A percentile compares a stretch with the other conserved stretches of the same genome.
phyloP scores from a whole-genome alignment of 352 stramenopile genomes.

The Plasmopara halstedii region DNA sequence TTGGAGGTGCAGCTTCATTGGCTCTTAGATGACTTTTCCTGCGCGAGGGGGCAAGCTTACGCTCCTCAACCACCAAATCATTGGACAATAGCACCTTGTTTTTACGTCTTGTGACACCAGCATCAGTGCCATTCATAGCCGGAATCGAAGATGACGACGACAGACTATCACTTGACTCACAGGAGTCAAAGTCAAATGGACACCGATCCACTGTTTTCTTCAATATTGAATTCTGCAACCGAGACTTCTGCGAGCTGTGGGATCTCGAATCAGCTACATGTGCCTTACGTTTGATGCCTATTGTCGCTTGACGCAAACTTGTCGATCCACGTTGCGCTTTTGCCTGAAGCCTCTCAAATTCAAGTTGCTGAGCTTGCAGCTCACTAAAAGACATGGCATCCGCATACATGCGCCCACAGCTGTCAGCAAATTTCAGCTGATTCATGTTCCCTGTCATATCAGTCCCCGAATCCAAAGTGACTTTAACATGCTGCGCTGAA shows the following conservation, averaged over 20 bases:
- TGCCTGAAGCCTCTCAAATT: constrained; percentile 25
- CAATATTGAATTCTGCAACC: constrained; percentile 4
- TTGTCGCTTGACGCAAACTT: neutral
- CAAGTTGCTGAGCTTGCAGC: constrained; percentile 52
- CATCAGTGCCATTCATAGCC: neutral
- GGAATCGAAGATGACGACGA: constrained; percentile 12
- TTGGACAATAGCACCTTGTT: constrained; percentile 17
- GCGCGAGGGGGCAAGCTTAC: constrained; percentile 16
- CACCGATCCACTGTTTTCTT: constrained; percentile 21
- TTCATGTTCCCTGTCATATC: constrained; percentile 7
- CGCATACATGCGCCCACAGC: constrained; percentile 19
- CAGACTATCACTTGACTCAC: constrained; percentile 14
- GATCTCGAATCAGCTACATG: neutral
- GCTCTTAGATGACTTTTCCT: constrained; percentile 5
- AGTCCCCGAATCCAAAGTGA: constrained; percentile 4
- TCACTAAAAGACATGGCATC: constrained; percentile 51
- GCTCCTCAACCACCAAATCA: constrained; percentile 23
- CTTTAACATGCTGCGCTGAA: neutral
- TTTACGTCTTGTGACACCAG: constrained; percentile 1
- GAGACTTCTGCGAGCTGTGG: neutral
- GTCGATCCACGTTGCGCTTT: constrained; percentile 18
- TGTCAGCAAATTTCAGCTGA: constrained; percentile 9
- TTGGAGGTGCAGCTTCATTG: neutral
- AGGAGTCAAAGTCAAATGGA: constrained; percentile 23
- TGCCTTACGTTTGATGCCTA: constrained; percentile 21